These are phyloP conservation scores for Phytophthora fragariae DNA, from an alignment of 352 stramenopile species.

Conservation along the genomic window DNA sequence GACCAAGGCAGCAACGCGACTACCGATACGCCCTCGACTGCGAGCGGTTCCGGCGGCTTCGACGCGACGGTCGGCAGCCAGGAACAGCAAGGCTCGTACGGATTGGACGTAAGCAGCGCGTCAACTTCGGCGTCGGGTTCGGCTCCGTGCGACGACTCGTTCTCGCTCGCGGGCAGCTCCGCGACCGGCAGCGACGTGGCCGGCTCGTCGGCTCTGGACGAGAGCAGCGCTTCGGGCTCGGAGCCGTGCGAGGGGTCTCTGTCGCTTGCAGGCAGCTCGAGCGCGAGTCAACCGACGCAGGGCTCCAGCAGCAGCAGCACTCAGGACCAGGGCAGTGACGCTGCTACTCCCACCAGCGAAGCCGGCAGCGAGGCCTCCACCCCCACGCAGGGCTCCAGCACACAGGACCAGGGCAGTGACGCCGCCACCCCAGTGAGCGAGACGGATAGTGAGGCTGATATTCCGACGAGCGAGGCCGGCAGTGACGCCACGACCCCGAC, in stretches of 20 bases:
- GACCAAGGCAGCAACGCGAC: conserved; percentile 22
- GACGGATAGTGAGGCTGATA: no score
- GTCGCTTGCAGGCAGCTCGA: conserved; percentile 25
- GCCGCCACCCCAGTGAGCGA: no score
- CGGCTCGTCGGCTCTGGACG: conserved; percentile 22
- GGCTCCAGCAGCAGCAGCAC: neutral
- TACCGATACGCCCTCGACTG: conserved; percentile 3
- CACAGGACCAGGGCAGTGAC: no score
- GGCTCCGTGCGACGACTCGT: conserved; percentile 15
- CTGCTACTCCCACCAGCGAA: conserved; percentile 15
- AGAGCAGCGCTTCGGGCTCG: conserved; percentile 24
- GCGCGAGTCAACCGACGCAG: conserved; percentile 12
- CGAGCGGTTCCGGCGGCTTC: conserved; percentile 5
- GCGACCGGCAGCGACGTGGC: conserved; percentile 27
- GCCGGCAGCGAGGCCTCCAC: conserved; percentile 20
- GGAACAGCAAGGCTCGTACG: conserved; percentile 17
- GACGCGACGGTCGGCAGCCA: conserved; percentile 16
- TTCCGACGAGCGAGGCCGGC: no score
- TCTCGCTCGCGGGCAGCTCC: conserved; percentile 11
- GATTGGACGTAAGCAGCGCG: neutral
- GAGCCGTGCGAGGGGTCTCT: conserved; percentile 31
- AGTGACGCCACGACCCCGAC: neutral
- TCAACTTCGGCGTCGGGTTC: conserved; percentile 20
- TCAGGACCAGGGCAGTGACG: conserved; percentile 14
- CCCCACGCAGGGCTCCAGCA: neutral